Evolutionary conservation across 176 grass and related monocot species (phyloP), one percentile per base, ranked within the genome.

Genomic region (Oryza glumipatula): DNA sequence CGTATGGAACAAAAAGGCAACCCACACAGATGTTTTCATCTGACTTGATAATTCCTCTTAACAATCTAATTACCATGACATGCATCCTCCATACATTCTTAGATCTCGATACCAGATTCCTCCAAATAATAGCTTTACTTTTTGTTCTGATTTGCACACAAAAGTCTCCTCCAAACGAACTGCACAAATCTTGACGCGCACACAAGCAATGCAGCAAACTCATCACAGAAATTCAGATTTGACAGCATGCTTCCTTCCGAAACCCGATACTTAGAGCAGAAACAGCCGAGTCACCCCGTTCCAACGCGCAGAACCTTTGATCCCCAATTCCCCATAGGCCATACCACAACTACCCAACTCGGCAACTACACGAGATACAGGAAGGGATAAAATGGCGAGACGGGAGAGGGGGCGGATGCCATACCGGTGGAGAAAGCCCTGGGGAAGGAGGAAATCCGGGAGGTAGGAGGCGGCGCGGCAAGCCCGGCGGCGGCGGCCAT

Each of bases 381-480:
- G 52, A 1, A 46, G 32, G 15, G 12, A 44, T 5, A 44, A 74
- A 70, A 54, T 54, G 68, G 78, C 19, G 15, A 44, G 6, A 6
- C 19, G 17, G 28, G 61, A n/a, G 41, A 63, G n/a, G 58, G 11
- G 56, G 51, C 22, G 16, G 24, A 32, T 36, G 41, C 56, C 56
- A 1, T 81, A 96, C 97, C 97, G 7, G 91, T 94, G 74, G 97
- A 94, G 88, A 99, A 99, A 30, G 82, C 88, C 78, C 97, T 91
- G 23, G 88, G 82, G 72, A 99, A 91, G 72, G 85, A 80, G 79
- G 94, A 99, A 86, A 99, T 96, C 88, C 90, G 86, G 86, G 56
- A 99, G 91, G 88, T 91, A 99, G 33, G 94, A 88, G 68, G 94
- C 94, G 68, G 92, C 90, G 65, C 90, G 85, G 80, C 94, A 99